Base-by-base conservation (phyloP, 176 grass and related monocot genomes). In the Secale cereale region DNA sequence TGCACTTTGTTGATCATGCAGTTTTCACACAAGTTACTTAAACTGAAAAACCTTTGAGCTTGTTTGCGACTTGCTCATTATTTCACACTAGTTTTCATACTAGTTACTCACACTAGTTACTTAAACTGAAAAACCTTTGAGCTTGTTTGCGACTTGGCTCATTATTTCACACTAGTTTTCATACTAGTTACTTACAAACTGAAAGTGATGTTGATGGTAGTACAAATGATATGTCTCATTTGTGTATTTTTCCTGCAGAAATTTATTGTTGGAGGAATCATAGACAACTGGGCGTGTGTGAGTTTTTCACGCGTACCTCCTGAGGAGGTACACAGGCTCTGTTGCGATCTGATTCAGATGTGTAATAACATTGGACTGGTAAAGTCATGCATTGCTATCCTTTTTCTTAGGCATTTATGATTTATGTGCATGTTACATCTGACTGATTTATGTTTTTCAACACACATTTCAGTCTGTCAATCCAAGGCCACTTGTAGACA, bases 311-410 rank as follows among this genome's bases (percentile, higher is more conserved):
- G 78, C 26, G 86, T 80, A 70, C 75, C 31, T 8, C 54, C 41
- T 35, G 81, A 85, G 59, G 91, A 94, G 28, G 89, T 94, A 12
- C n/a, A 70, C 2, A 81, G 75, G 62, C 92, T 97, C 81, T 91
- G 87, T 32, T n/a, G 65, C 23, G 89, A 90, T 30, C 83, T 97
- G 63, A 91, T 79, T 54, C 75, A 46, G 19, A 92, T 92, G 93
- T 95, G 93, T 57, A 95, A 88, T 82, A 46, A 36, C 3, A 88
- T 81, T 70, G 93, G 93, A 85, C 92, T 95, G 90, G 93, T 95
- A 87, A 39, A 74, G 22, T n/a, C 69, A 10, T 78, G 11, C 19
- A 85, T 32, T 48, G 11, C 36, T 46, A 54, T 43, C 7, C 20
- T 70, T n/a, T 16, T 63, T 10, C 67, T 3, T 50, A 65, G 29